phyloP scores from a whole-genome alignment of 805 yeast genomes.

The Starmerella riodocensis region DNA sequence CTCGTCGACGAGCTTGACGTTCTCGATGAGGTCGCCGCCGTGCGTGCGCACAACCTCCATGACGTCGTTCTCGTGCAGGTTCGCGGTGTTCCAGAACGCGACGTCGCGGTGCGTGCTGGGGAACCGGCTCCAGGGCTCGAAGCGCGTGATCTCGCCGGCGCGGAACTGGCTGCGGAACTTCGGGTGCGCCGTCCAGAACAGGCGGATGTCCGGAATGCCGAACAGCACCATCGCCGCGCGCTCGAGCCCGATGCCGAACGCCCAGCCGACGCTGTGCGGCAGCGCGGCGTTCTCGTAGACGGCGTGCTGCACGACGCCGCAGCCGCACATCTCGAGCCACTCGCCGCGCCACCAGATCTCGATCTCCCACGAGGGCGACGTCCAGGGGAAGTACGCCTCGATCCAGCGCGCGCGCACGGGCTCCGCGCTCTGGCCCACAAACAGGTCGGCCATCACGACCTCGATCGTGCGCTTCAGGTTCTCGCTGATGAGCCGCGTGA shows the following conservation, averaged over 20 bases:
- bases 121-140: constrained; percentile 79
- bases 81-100: constrained; percentile 65
- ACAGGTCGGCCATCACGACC: constrained; percentile 66
- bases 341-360: constrained; percentile 98
- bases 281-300: constrained; percentile 65
- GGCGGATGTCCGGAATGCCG: constrained; percentile 87
- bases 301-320: constrained; percentile 75
- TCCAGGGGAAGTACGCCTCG: constrained; percentile 95
- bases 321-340: constrained; percentile 95
- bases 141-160: constrained; percentile 51
- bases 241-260: constrained; percentile 92
- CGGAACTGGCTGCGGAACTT: constrained; percentile 64
- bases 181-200: constrained; percentile 79
- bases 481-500: constrained; percentile 52
- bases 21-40: constrained; percentile 83
- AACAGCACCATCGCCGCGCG: constrained; percentile 90
- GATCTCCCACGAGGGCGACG: constrained; percentile 95
- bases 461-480: constrained; percentile 84
- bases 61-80: constrained; percentile 75
- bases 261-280: constrained; percentile 69
- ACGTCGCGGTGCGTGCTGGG: constrained; percentile 81
- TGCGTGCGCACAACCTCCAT: constrained; percentile 77
- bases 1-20: constrained; percentile 64
- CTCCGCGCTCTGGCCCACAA: constrained; percentile 52
- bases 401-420: constrained; percentile 88